phyloP scores from a whole-genome alignment of 2,329 filamentous ascomycete species.

The Cercospora citrullina region DNA sequence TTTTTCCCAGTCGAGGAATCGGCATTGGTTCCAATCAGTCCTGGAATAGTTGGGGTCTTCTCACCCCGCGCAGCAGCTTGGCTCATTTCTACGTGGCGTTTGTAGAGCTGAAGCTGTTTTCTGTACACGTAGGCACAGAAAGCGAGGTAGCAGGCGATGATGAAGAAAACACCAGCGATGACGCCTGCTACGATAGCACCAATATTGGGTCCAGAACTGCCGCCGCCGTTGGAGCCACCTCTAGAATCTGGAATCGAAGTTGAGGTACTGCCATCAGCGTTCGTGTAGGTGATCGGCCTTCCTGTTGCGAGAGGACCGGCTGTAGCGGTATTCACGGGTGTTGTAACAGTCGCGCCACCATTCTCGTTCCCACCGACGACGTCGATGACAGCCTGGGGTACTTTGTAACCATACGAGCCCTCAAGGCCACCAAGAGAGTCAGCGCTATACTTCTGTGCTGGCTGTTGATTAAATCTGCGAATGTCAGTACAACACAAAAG shows the following conservation, averaged over 20 bases:
- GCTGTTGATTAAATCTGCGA: conserved; percentile 52
- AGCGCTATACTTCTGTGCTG: conserved; percentile 46
- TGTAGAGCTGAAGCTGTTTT: conserved; percentile 68
- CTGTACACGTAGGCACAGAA: conserved; percentile 75
- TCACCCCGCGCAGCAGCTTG: conserved; percentile 49
- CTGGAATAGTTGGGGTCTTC: conserved; percentile 35
- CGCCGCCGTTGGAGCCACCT: conserved; percentile 11
- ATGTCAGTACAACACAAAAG: background rate
- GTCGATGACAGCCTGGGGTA: conserved; percentile 63
- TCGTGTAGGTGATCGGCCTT: conserved; percentile 66
- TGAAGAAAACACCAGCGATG: conserved; percentile 64
- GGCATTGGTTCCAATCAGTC: conserved; percentile 32
- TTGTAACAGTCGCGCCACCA: conserved; percentile 69
- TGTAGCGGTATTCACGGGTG: conserved; percentile 63
- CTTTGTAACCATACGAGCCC: conserved; percentile 65
- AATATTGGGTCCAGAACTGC: conserved; percentile 44
- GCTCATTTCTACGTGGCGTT: conserved; percentile 65
- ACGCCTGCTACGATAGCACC: conserved; percentile 60
- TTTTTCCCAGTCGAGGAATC: conserved; percentile 15
- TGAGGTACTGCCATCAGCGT: conserved; percentile 45
- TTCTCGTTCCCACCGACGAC: conserved; percentile 66
- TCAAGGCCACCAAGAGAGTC: conserved; percentile 59
- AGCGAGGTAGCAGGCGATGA: conserved; percentile 64
- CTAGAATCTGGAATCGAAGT: conserved; percentile 49
- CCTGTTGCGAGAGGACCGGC: conserved; percentile 71